phyloP scores from a whole-genome alignment of 306 rosid species.

The Vigna unguiculata region DNA sequence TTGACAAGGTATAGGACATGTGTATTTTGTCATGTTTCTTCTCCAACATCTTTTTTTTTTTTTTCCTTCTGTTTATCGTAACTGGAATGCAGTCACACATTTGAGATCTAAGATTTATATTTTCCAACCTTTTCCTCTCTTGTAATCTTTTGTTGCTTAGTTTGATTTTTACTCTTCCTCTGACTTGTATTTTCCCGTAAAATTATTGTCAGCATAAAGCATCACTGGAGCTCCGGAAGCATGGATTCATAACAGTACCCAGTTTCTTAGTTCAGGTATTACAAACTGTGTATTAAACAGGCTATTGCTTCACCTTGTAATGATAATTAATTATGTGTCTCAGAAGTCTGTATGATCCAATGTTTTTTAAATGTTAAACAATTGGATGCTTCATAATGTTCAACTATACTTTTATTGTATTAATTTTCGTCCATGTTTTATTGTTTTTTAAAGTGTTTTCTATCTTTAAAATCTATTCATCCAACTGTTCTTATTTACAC shows the following conservation, averaged over 20 bases:
- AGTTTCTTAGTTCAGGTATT: slow-evolving; percentile 82
- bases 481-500: background rate
- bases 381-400: slow-evolving; percentile 29
- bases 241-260: slow-evolving; percentile 77
- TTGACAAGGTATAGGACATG: slow-evolving; percentile 75
- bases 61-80: slow-evolving; percentile 10
- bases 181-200: slow-evolving; percentile 32
- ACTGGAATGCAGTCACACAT: slow-evolving; percentile 4
- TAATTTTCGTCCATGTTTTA: slow-evolving; percentile 1
- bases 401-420: slow-evolving; percentile 10
- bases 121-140: background rate
- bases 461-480: slow-evolving; percentile 8
- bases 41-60: slow-evolving; percentile 3
- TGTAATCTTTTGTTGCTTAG: slow-evolving; percentile 15
- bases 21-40: slow-evolving; percentile 11
- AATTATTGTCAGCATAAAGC: slow-evolving; percentile 80
- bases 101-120: slow-evolving; percentile 26
- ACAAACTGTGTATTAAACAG: slow-evolving; percentile 31
- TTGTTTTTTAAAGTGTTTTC: slow-evolving; percentile 26
- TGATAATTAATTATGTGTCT: slow-evolving; percentile 5
- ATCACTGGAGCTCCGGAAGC: slow-evolving; percentile 74
- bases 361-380: slow-evolving; percentile 20
- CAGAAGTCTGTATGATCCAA: background rate
- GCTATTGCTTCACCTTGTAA: slow-evolving; percentile 28
- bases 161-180: slow-evolving; percentile 21